Conservation (phyloP, 2,329 filamentous ascomycete species). For the Arthrobotrys megalospora region DNA sequence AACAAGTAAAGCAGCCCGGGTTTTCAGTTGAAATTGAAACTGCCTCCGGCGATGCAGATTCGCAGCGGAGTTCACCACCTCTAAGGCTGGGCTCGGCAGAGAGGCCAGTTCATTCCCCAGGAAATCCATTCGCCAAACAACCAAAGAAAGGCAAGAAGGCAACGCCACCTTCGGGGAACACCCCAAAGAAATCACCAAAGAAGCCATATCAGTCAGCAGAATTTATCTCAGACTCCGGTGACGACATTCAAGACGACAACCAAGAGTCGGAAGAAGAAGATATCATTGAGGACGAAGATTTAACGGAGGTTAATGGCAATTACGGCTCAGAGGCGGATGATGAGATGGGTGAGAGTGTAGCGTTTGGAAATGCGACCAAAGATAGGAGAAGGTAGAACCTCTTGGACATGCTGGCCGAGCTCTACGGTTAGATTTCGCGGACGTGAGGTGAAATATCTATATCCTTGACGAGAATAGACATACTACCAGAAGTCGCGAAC, state of each 20-base stretch:
- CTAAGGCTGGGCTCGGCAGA: neutral
- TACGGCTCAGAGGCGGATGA: slow-evolving; percentile 34
- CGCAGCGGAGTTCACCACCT: neutral
- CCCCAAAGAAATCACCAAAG: slow-evolving; percentile 17
- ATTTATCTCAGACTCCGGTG: neutral
- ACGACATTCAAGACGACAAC: neutral
- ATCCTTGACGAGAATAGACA: neutral
- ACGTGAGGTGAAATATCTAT: neutral
- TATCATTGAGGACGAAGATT: neutral
- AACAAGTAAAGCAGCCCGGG: neutral
- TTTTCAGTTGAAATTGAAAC: neutral
- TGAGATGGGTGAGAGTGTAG: slow-evolving; percentile 48
- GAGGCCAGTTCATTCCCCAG: slow-evolving; percentile 37
- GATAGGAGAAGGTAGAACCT: slow-evolving; percentile 29
- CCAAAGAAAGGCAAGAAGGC: neutral
- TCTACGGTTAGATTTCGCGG: neutral
- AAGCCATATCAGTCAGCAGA: slow-evolving; percentile 3
- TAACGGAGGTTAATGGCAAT: neutral
- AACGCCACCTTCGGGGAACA: neutral
- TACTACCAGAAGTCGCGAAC: neutral
- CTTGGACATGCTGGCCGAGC: neutral
- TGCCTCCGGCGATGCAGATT: neutral
- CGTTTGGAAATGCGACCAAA: slow-evolving; percentile 30
- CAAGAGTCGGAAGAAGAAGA: slow-evolving; percentile 7
- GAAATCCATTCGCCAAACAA: slow-evolving; percentile 35